A percentile compares a stretch with the other conserved stretches of the same genome.
Evolutionary conservation across 371 early-diverging fungal species (phyloP).

Genomic region (Neoconidiobolus thromboides): DNA sequence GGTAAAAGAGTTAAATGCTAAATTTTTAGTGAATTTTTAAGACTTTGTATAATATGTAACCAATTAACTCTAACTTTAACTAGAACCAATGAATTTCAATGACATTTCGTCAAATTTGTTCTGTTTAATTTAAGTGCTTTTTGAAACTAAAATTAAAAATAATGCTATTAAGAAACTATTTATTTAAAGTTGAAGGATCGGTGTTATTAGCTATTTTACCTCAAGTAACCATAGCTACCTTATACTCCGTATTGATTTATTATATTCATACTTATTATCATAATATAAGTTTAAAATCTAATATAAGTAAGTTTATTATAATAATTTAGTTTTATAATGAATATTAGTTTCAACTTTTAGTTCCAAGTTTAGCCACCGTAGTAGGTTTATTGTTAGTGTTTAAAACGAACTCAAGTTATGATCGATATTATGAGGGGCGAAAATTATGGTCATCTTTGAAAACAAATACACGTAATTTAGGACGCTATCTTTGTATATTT

Average conservation of each 20-base stretch:
- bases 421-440: conserved; percentile 56
- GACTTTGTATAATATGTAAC: too few species aligned
- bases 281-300: conserved; percentile 3
- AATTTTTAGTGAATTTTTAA: too few species aligned
- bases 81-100: too few species aligned
- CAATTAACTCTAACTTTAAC: too few species aligned
- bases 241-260: conserved; percentile 1
- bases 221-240: conserved; percentile 2
- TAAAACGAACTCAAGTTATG: conserved; percentile 60
- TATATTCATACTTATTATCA: background rate
- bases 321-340: background rate
- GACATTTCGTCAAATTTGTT: too few species aligned
- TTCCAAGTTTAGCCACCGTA: conserved; percentile 11
- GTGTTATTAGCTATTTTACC: conserved; percentile 9
- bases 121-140: too few species aligned
- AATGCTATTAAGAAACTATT: too few species aligned
- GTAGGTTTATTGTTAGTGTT: conserved; percentile 52
- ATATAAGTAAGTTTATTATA: conserved; percentile 5
- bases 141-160: too few species aligned
- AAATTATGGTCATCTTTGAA: conserved; percentile 36
- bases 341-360: background rate
- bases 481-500: conserved; percentile 42
- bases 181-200: background rate
- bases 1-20: too few species aligned
- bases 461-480: conserved; percentile 31